Base-by-base conservation (phyloP, 2,329 filamentous ascomycete species). In the Trichoderma gracile region DNA sequence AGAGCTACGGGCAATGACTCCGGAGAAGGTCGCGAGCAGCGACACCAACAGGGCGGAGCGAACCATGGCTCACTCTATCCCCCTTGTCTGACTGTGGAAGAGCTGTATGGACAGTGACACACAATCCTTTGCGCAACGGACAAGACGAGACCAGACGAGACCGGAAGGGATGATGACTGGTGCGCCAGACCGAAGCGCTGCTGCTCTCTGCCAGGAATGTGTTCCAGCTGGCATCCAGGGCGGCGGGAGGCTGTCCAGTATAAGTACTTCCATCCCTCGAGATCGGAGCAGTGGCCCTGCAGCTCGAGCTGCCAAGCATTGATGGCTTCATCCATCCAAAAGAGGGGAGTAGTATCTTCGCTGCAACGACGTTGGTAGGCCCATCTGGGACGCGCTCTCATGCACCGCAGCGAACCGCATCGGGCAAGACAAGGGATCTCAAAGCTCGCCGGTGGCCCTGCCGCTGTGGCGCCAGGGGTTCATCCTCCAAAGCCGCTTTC, bases 1-100 rank as follows among this genome's bases (percentile, higher is more conserved):
- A 1, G 46, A 40, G 25, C 23, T 67, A n/a, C 71, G 71, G 43
- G 72, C 65, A 19, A 75, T 68, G 17, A 73, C 75, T 19, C 71
- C 70, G 27, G 71, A 71, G 40, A 72, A 73, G 23, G 62, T 60
- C 53, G 67, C 64, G 25, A 67, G 21, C 38, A 68, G 61, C 57
- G 66, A 67, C 52, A 54, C 40, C 33, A 68, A 10, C 25, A 67
- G 9, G 19, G 64, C 19, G 17, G 54, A 59, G 50, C 66, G 66
- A 47, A 68, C 64, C 66, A 67, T 68, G 33, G 33, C 46, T 25
- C 52, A 5, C 15, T 53, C 21, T 27, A 27, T 23, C 40, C 33
- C 40, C 30, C 40, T 46, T 38, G 19, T 21, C 15, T 33, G 21
- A 3, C 58, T 30, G 17, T 38, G 33, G 25, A 38, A 56, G n/a